Evolutionary conservation across 179 eudicot genomes (phyloP), one percentile per base, ranked within the genome.

Genomic region (Heliamphora pulchella): DNA sequence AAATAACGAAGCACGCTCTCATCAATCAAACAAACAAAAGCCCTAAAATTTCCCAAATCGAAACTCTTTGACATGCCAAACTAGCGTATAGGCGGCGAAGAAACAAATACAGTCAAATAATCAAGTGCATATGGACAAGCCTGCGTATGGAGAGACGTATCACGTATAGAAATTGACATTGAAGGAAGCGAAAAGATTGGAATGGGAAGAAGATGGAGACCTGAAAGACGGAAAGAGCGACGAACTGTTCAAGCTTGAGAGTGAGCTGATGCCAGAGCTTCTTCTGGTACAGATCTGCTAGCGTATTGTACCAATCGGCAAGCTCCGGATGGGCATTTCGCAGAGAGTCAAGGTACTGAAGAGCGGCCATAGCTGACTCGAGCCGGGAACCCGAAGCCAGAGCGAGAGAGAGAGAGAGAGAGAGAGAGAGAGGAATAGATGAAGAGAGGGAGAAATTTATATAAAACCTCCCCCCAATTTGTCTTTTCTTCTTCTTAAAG

Each of bases 191-290:
- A 2, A 22, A 70, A 39, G 3, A 2, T 15, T 46, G 7, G 31
- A 11, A 67, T n/a, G 2, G 8, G 64, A 75, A 17, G 39, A 14
- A 59, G 39, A 44, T 4, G 9, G 48, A 22, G n/a, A 90, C 98
- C 97, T 91, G 97, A 71, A 95, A 91, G 18, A 87, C 90, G n/a
- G 97, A 84, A 55, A 90, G 97, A 73, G 98, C 90, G 65, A 95
- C 87, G 85, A 95, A 95, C 77, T 91, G 91, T 54, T 95, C 98
- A 74, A 93, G 98, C 85, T 94, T 91, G 81, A 87, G 91, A 74
- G 97, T 88, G 80, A 94, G 97, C 84, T 91, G 98, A 71, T 95
- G 97, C 98, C 98, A 95, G 1, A 95, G 97, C 90, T 95, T 93
- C 83, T 90, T 90, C 86, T 92, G 90, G 86, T 96, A 94, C 80